Base-by-base conservation (phyloP, 495 filamentous ascomycete species). In the Penicillium canescens region DNA sequence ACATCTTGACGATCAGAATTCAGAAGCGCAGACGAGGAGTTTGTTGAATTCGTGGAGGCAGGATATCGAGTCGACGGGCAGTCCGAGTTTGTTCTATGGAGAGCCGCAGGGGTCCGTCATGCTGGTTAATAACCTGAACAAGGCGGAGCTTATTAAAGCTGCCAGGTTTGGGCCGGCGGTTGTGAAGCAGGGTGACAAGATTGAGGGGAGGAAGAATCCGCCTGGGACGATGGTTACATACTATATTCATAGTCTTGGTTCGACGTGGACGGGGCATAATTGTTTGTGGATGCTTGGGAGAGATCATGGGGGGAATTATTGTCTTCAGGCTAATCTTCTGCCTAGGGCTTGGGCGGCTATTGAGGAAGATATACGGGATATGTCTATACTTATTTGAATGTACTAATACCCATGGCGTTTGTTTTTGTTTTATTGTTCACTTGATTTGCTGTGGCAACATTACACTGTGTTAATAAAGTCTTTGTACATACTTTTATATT, bases 101-200 rank as follows among this genome's bases (percentile, higher is more conserved):
- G 37, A 53, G n/a, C 31, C 56, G 9, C 31, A 56, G 20, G 34
- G 35, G 10, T 21, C 53, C 4, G 35, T 42, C 1, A 39, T 63
- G 8, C 9, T 58, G 6, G 48, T 59, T 42, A 59, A 63, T 42
- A 63, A 63, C 34, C 20, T 63, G 12, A 46, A 53, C 41, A 63
- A 59, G 33, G 53, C 53, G 0, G 50, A 59, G 5, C 38, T 63
- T 23, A 63, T 59, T 12, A 46, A 50, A 28, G 20, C 31, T 41
- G 52, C 46, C 3, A 41, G 56, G 21, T 59, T 63, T 26, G 31
- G 40, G 6, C 44, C 55, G 2, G 56, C 60, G 3, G 53, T 63
- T 20, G 3, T 59, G 2, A 20, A 21, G 9, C 45, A 55, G 28
- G 60, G 60, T 1, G 56, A 59, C 16, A 33, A 8, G 3, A 10